Evolutionary conservation across 2,329 filamentous ascomycete genomes (phyloP), one percentile per base, ranked within the genome.

Genomic region (Endocalyx cinctus): DNA sequence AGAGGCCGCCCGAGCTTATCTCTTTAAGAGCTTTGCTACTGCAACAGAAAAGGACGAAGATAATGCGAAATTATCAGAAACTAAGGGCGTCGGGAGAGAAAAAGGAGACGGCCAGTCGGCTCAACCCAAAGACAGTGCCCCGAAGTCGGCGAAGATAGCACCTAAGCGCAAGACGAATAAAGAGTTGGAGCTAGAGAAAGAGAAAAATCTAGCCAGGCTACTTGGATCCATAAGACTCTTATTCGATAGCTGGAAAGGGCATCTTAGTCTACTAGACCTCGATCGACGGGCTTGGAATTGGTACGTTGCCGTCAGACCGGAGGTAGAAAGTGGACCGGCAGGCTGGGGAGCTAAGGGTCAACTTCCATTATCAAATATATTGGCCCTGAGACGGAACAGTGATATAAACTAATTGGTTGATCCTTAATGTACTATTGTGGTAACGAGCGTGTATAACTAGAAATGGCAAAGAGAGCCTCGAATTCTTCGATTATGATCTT

Each of bases 341-440:
- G 87, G 88, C 2, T 94, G 87, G 87, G 87, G 87, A 17, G 84
- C 82, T 10, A 92, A 90, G 58, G 86, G 84, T 2, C 63, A 67
- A 34, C 66, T 94, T 17, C 78, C 69, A 45, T 55, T 94, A 22
- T 63, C 64, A 11, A 77, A 78, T 44, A 85, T 94, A 25, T 55
- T 89, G 43, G 69, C 69, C 7, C 50, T 86, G 41, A 68, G 73
- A 37, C 64, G 72, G 32, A 65, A 52, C n/a, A n/a, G n/a, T n/a
- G n/a, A n/a, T n/a, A n/a, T n/a, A n/a, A n/a, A n/a, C n/a, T n/a
- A n/a, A n/a, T n/a, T n/a, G n/a, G n/a, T n/a, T n/a, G n/a, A n/a
- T n/a, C n/a, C n/a, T n/a, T n/a, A n/a, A n/a, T n/a, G n/a, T n/a
- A n/a, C n/a, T n/a, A n/a, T n/a, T n/a, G n/a, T n/a, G n/a, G n/a